Percentiles rank a stretch among this genome's conserved stretches.
These are phyloP conservation scores for Conticribra guillardii DNA, from an alignment of 108 stramenopile species.

Conservation along the genomic window DNA sequence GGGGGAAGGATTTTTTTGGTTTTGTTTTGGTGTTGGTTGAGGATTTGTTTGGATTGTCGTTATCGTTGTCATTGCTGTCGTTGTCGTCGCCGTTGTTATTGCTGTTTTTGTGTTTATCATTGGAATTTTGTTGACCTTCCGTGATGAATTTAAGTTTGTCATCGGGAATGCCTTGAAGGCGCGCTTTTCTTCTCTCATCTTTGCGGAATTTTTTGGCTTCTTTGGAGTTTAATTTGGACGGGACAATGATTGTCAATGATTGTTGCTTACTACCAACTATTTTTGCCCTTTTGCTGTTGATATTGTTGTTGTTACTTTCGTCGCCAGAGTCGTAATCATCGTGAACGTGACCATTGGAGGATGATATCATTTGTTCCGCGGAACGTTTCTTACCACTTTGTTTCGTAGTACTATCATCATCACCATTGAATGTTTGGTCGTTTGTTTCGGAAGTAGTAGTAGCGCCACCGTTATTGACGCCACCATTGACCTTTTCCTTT, in stretches of 20 bases:
- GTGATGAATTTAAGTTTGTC: constrained; percentile 57
- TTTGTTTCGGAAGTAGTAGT: too few relatives aligned
- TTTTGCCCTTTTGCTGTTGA: constrained; percentile 8
- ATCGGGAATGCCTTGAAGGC: constrained; percentile 57
- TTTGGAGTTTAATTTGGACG: constrained; percentile 55
- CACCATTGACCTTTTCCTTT: constrained; percentile 31
- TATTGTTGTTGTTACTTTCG: background rate
- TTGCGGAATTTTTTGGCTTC: constrained; percentile 88
- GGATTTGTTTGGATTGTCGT: background rate
- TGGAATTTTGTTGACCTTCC: constrained; percentile 46
- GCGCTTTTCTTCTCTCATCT: constrained; percentile 72
- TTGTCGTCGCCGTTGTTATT: background rate
- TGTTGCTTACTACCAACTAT: constrained; percentile 4
- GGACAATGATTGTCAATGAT: constrained; percentile 46
- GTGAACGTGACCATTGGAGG: constrained; percentile 2
- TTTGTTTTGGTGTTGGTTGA: constrained; percentile 4
- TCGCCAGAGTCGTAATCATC: too few relatives aligned
- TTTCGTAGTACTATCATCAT: background rate
- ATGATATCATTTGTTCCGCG: constrained; percentile 25
- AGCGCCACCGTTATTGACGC: background rate
- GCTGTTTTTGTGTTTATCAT: too few relatives aligned
- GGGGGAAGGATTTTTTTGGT: constrained; percentile 60
- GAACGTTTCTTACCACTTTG: constrained; percentile 16
- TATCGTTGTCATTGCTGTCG: background rate
- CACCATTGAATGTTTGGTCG: background rate